Conservation (phyloP, 2,329 filamentous ascomycete genomes). For the Penicillium sp. region DNA sequence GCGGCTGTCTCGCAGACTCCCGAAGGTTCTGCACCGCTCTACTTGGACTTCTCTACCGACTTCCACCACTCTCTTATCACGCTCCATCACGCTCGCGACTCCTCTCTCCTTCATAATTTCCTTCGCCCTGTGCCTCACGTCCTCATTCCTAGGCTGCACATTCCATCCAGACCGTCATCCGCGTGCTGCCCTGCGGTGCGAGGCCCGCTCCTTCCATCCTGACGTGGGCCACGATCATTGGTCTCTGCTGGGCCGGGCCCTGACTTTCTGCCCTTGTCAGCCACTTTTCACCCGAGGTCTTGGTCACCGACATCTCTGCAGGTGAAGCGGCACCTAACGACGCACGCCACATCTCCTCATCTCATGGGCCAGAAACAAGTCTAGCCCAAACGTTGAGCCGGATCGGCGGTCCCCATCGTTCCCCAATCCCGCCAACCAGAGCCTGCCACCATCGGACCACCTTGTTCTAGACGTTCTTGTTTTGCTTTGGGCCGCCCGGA, state of each 20-base stretch:
- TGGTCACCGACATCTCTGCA: slow-evolving; percentile 29
- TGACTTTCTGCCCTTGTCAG: slow-evolving; percentile 24
- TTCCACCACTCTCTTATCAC: too few species aligned
- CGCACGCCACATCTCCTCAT: slow-evolving; percentile 18
- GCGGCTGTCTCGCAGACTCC: too few species aligned
- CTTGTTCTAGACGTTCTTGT: slow-evolving; percentile 27
- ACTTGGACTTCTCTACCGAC: too few species aligned
- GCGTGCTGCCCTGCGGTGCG: slow-evolving; percentile 23
- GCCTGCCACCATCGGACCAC: slow-evolving; percentile 6
- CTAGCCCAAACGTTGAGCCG: slow-evolving; percentile 27
- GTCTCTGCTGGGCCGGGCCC: slow-evolving; percentile 18
- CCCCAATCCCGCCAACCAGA: slow-evolving; percentile 23
- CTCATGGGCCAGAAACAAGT: slow-evolving; percentile 17
- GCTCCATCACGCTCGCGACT: not conserved
- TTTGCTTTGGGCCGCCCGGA: slow-evolving; percentile 14
- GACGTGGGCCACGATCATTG: slow-evolving; percentile 34
- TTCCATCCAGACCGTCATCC: slow-evolving; percentile 20
- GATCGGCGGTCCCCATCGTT: slow-evolving; percentile 24
- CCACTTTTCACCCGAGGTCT: slow-evolving; percentile 23
- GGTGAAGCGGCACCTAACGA: slow-evolving; percentile 13
- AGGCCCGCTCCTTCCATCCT: slow-evolving; percentile 21
- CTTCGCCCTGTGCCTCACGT: not conserved
- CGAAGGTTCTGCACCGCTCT: too few species aligned
- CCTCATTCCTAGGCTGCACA: slow-evolving; percentile 2
- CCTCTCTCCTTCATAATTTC: not conserved